Evolutionary conservation across 495 filamentous ascomycete species (phyloP), one percentile per base, ranked within the genome.

Genomic region (Trichoderma reesei): DNA sequence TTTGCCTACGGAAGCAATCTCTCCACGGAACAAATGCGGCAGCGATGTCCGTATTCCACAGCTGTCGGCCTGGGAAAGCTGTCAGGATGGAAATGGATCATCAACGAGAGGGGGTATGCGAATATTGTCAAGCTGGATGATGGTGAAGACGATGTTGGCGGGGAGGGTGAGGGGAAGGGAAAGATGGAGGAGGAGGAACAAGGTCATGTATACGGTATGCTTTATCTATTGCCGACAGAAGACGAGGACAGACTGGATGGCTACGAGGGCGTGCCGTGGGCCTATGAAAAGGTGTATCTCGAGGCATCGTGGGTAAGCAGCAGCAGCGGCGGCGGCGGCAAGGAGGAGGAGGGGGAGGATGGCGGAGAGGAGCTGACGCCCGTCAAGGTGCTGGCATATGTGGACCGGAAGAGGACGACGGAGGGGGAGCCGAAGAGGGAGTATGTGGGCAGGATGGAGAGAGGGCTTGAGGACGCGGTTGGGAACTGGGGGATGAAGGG

Each of bases 1-100:
- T 78, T 78, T 59, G 76, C 72, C 39, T 79, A 75, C 65, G 77
- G 77, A 61, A 73, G 71, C 65, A 78, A 78, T 54, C 73, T 79
- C 14, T 79, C 75, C 41, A 63, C 68, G 0, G 66, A 67, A 13
- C 76, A 78, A 65, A 79, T 79, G 77, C 63, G 33, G 8, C 38
- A 59, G n/a, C 73, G 75, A 18, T 79, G 77, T 56, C 76, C 76
- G 3, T 41, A 4, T 26, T 75, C 75, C 9, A 69, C 68, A 7
- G 69, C 72, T 41, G 34, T 71, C 31, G 77, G 76, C 11, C 63
- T 78, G 8, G 76, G 70, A 2, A 67, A 68, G n/a, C 70, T 79
- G n/a, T 46, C 59, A 9, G 71, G 71, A 1, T 78, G 74, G 68
- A 66, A 63, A 1, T 80, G 77, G 77, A 70, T 77, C 60, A 78